Conservation (phyloP, 306 rosid genomes). For the Castanea sativa region DNA sequence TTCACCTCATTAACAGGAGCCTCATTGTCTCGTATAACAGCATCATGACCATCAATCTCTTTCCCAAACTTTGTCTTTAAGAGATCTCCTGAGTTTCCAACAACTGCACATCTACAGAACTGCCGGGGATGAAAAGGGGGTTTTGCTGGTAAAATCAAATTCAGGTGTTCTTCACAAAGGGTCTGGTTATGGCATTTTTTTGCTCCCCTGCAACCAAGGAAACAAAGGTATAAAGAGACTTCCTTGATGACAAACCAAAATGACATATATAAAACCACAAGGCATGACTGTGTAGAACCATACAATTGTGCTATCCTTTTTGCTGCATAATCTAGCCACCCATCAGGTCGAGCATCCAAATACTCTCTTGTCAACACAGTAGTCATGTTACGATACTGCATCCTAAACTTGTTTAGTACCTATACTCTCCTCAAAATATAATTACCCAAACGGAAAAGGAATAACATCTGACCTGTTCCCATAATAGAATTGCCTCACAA, state of each 20-base stretch:
- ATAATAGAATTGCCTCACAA: constrained; percentile 77
- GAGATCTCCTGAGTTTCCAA: constrained; percentile 98
- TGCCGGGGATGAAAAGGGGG: constrained; percentile 93
- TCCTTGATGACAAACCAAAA: constrained; percentile 11
- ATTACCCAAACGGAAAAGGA: constrained; percentile 9
- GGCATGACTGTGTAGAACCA: constrained; percentile 16
- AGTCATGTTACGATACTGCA: constrained; percentile 96
- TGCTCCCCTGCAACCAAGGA: constrained; percentile 51
- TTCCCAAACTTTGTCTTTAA: constrained; percentile 74
- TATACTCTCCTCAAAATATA: constrained; percentile 3
- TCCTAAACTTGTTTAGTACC: constrained; percentile 33
- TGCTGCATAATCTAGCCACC: constrained; percentile 90
- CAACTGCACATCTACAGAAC: constrained; percentile 86
- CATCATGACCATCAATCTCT: constrained; percentile 91
- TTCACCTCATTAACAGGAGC: constrained; percentile 94
- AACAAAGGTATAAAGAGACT: constrained; percentile 10
- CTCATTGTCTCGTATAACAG: constrained; percentile 92
- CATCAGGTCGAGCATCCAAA: constrained; percentile 81
- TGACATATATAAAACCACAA: constrained; percentile 11
- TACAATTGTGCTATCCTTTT: constrained; percentile 92
- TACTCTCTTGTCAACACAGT: constrained; percentile 94
- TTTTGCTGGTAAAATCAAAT: constrained; percentile 75
- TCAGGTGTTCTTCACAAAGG: constrained; percentile 86
- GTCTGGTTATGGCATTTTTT: constrained; percentile 74
- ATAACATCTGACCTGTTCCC: constrained; percentile 86